phyloP scores from a whole-genome alignment of 176 grass and related monocot genomes.

The Triticum urartu region DNA sequence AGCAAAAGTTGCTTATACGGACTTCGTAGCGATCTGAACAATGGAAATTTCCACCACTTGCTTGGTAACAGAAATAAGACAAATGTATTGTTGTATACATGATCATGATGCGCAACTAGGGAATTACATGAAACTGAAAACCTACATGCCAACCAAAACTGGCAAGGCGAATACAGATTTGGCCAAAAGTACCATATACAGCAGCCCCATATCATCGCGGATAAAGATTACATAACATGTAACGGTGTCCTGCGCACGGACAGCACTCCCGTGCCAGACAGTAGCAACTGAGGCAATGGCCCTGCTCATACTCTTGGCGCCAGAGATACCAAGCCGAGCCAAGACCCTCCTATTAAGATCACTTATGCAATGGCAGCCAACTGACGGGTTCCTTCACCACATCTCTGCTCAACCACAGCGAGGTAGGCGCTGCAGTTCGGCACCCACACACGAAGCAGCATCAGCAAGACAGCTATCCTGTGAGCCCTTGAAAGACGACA shows the following conservation, averaged over 20 bases:
- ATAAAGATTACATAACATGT: conserved; percentile 8
- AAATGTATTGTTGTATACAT: conserved; percentile 25
- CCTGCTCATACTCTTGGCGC: conserved; percentile 15
- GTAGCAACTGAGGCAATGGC: neutral
- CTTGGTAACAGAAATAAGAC: neutral
- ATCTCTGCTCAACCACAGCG: conserved; percentile 55
- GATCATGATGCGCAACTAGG: conserved; percentile 8
- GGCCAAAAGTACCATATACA: conserved; percentile 7
- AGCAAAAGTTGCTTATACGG: neutral
- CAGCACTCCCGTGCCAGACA: neutral
- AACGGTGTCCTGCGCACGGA: neutral
- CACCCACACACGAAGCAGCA: conserved; percentile 52
- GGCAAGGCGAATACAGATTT: conserved; percentile 17
- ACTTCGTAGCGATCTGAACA: neutral
- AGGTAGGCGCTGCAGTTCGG: conserved; percentile 82
- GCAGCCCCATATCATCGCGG: neutral
- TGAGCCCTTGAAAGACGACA: conserved; percentile 64
- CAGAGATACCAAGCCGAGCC: neutral
- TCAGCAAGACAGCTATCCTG: conserved; percentile 54
- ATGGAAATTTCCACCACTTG: neutral
- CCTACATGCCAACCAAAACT: conserved; percentile 44
- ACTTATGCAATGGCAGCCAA: neutral
- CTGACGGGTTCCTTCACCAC: conserved; percentile 1
- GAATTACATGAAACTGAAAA: conserved; percentile 33
- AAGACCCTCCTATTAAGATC: neutral